A percentile compares a stretch with the other conserved stretches of the same genome.
phyloP scores from a whole-genome alignment of 2,329 filamentous ascomycete genomes.

The Dryadomyces quercus-mongolicae region DNA sequence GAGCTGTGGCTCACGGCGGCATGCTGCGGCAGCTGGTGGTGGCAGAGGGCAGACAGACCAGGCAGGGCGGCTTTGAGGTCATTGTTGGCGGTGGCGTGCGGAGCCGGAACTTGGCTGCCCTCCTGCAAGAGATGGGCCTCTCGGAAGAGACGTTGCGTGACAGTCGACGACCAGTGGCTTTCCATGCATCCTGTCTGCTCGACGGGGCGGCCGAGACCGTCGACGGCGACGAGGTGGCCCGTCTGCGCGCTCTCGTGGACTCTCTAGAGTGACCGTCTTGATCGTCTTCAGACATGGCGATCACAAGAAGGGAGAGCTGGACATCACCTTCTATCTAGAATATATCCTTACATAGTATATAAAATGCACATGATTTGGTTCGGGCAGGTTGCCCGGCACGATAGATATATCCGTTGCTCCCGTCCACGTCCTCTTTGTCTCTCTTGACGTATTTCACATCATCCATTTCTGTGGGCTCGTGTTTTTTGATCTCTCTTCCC shows the following conservation, averaged over 20 bases:
- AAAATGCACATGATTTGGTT: not conserved
- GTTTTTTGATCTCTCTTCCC: not conserved
- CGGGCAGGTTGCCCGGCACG: not conserved
- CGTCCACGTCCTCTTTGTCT: not conserved
- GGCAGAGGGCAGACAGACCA: conserved; percentile 6
- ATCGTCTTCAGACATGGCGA: too few species aligned
- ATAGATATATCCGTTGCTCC: not conserved
- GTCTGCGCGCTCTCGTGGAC: conserved; percentile 1
- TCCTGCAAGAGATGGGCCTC: conserved; percentile 12
- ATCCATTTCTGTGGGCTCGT: not conserved
- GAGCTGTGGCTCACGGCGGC: conserved; percentile 22
- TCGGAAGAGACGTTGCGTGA: too few species aligned
- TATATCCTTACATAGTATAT: too few species aligned
- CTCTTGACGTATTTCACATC: not conserved
- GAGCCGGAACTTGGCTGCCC: conserved; percentile 22
- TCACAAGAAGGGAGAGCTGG: too few species aligned
- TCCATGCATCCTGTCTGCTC: conserved; percentile 35
- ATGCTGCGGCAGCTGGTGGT: conserved; percentile 25
- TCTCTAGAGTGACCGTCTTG: too few species aligned
- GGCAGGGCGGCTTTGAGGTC: conserved; percentile 27
- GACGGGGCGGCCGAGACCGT: conserved; percentile 12
- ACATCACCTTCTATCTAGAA: too few species aligned
- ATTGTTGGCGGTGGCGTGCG: conserved; percentile 41
- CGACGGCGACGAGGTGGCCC: conserved; percentile 16
- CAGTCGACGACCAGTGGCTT: conserved; percentile 12